phyloP scores from a whole-genome alignment of 1,284 basidiomycete genomes.

The Boletus calvinii region DNA sequence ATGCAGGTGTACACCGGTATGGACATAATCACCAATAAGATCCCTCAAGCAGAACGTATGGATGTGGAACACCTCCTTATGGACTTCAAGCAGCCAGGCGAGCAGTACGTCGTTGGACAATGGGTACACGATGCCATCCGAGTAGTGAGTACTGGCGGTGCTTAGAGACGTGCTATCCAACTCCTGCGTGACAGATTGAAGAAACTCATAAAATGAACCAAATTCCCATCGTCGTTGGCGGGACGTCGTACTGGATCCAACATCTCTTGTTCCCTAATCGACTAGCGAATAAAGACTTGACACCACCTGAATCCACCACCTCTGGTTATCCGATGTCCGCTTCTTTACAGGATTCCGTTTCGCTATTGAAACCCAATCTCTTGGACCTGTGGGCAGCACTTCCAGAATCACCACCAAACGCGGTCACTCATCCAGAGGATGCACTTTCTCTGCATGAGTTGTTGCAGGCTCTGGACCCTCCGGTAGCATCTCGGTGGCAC shows the following conservation, averaged over 20 bases:
- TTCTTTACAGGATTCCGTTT: slow-evolving; percentile 39
- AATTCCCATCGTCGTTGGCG: slow-evolving; percentile 90
- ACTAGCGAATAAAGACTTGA: slow-evolving; percentile 38
- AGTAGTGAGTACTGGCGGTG: slow-evolving; percentile 47
- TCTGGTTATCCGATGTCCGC: slow-evolving; percentile 10
- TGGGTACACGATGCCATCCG: slow-evolving; percentile 79
- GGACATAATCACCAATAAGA: slow-evolving; percentile 95
- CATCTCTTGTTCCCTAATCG: slow-evolving; percentile 84
- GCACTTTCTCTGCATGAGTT: slow-evolving; percentile 68
- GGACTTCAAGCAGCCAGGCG: slow-evolving; percentile 80
- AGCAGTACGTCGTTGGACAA: slow-evolving; percentile 85
- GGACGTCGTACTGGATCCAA: slow-evolving; percentile 97
- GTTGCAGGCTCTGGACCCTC: slow-evolving; percentile 70
- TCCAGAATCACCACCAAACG: slow-evolving; percentile 52
- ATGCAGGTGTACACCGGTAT: slow-evolving; percentile 98
- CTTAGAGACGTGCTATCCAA: neutral
- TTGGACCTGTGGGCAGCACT: slow-evolving; percentile 51
- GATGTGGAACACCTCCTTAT: slow-evolving; percentile 90
- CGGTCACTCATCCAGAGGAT: slow-evolving; percentile 49
- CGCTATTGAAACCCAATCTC: slow-evolving; percentile 48
- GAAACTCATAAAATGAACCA: slow-evolving; percentile 59
- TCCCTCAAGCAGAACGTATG: slow-evolving; percentile 71
- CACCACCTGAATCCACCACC: neutral
- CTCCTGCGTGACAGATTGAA: slow-evolving; percentile 53
- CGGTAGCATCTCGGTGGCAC: slow-evolving; percentile 87